A percentile compares a stretch with the other conserved stretches of the same genome.
phyloP scores from a whole-genome alignment of 805 yeast genomes.

The Pichia heedii region DNA sequence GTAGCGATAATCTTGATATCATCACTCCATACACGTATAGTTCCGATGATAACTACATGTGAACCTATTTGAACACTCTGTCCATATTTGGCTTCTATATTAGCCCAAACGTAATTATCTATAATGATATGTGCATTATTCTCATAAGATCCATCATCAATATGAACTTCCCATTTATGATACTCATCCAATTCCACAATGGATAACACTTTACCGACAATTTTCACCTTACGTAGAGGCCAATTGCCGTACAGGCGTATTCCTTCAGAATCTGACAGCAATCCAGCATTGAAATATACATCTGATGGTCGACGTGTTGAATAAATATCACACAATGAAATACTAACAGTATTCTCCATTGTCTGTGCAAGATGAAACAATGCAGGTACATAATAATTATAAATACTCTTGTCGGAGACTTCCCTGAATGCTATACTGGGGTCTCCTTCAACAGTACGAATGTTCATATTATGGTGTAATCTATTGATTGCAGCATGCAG shows the following conservation, averaged over 20 bases:
- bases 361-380: conserved; percentile 2
- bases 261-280: conserved; percentile 10
- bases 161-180: not conserved
- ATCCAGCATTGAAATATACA: conserved; percentile 19
- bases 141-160: conserved; percentile 9
- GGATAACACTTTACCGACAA: conserved; percentile 25
- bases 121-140: not conserved
- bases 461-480: not conserved
- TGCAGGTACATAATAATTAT: conserved; percentile 1
- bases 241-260: conserved; percentile 31
- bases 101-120: conserved; percentile 1
- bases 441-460: not conserved
- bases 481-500: not conserved
- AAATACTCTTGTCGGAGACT: not conserved
- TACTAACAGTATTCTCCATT: conserved; percentile 19
- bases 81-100: not conserved
- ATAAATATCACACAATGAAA: conserved; percentile 25
- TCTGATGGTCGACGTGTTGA: conserved; percentile 13
- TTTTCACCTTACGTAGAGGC: conserved; percentile 30
- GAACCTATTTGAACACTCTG: not conserved
- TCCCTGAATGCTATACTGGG: not conserved
- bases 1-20: not conserved
- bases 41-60: not conserved
- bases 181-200: not conserved
- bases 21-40: not conserved